phyloP scores from a whole-genome alignment of 139 green algal species.

The Chlamydomonas incerta region DNA sequence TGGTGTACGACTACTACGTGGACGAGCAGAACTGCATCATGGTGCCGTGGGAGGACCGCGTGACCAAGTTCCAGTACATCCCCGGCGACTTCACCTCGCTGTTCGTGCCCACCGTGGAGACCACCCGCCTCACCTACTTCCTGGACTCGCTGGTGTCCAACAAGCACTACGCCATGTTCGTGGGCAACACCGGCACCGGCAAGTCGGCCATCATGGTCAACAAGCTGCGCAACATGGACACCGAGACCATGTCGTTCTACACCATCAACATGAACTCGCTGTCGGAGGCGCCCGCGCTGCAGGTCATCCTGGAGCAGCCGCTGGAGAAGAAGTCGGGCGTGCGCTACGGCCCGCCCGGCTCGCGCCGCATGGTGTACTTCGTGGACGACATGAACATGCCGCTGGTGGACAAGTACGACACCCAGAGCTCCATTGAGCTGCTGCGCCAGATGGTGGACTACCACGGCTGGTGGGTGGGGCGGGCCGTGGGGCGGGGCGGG shows the following conservation, averaged over 20 bases:
- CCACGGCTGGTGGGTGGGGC: constrained; percentile 73
- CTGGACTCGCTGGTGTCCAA: constrained; percentile 83
- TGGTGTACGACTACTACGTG: constrained; percentile 95
- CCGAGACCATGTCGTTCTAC: constrained; percentile 73
- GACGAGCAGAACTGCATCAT: constrained; percentile 74
- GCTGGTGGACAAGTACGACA: constrained; percentile 95
- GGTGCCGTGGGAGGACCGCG: constrained; percentile 80
- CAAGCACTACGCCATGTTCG: constrained; percentile 93
- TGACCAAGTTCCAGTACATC: constrained; percentile 68
- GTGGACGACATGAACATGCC: constrained; percentile 96
- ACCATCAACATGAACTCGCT: constrained; percentile 93
- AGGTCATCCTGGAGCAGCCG: constrained; percentile 82
- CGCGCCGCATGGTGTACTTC: constrained; percentile 85
- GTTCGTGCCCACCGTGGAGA: constrained; percentile 94
- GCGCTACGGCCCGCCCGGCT: constrained; percentile 88
- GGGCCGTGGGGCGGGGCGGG: too few species aligned
- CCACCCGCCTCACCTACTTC: constrained; percentile 87
- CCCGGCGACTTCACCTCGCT: constrained; percentile 67
- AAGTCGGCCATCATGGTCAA: constrained; percentile 92
- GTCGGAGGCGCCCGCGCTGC: constrained; percentile 80
- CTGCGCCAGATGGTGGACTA: constrained; percentile 91
- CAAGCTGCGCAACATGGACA: constrained; percentile 88
- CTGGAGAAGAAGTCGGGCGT: constrained; percentile 89
- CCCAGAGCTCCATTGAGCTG: constrained; percentile 92
- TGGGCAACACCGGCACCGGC: constrained; percentile 89